These are phyloP conservation scores for Rubroboletus satanas DNA, from an alignment of 768 basidiomycete species.

Conservation along the genomic window DNA sequence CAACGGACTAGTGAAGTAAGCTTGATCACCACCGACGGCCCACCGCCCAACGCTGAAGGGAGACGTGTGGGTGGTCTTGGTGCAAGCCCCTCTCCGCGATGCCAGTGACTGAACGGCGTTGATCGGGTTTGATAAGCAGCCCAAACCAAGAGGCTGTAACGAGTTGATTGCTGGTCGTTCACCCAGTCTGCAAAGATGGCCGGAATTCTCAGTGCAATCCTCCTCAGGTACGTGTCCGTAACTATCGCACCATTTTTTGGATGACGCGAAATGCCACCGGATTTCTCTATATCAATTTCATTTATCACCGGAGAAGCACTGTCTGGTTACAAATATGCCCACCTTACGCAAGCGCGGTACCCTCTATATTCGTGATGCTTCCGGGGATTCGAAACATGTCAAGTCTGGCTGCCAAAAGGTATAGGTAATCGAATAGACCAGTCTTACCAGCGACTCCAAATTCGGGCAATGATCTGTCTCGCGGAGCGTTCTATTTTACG, in stretches of 20 bases:
- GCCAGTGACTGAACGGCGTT: neutral
- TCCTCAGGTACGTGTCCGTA: constrained; percentile 21
- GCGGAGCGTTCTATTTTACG: constrained; percentile 9
- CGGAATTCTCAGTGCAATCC: constrained; percentile 23
- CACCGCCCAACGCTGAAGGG: neutral
- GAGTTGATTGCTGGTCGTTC: constrained; percentile 13
- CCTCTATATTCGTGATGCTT: neutral
- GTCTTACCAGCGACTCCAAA: neutral
- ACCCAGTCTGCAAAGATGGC: constrained; percentile 3
- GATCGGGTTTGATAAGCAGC: neutral
- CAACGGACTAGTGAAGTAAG: constrained; percentile 5
- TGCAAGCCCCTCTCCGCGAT: neutral
- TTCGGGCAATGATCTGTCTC: neutral
- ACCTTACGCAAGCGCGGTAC: constrained; percentile 17
- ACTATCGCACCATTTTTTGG: constrained; percentile 14
- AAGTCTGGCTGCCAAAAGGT: neutral
- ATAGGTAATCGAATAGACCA: constrained; percentile 13
- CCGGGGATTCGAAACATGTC: constrained; percentile 5
- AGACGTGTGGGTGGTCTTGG: neutral
- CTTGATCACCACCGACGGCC: constrained; percentile 8
- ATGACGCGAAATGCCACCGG: constrained; percentile 11
- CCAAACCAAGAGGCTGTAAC: neutral
- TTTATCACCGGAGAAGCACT: constrained; percentile 23
- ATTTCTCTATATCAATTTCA: constrained; percentile 22
- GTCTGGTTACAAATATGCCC: constrained; percentile 19